Evolutionary conservation across 768 basidiomycete species (phyloP), one percentile per base, ranked within the genome.

Genomic region (Boletus subcaerulescens): DNA sequence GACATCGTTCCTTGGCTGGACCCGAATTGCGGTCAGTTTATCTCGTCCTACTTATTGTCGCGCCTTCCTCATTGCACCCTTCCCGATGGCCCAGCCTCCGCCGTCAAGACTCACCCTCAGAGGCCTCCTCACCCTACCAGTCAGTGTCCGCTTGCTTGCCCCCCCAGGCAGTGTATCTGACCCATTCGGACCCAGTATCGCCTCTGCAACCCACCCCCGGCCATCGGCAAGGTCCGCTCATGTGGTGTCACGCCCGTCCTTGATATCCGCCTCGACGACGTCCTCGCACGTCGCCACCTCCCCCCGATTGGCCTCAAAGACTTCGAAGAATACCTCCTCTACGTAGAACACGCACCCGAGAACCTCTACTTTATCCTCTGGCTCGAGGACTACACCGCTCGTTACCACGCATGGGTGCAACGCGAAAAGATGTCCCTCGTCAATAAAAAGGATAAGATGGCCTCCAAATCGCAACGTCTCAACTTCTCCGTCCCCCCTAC

Each of bases 311-410:
- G 85, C 38, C 74, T 88, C 58, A 88, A 88, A 67, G 86, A 88
- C 69, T 80, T 87, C 51, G 84, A 86, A 73, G 90, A 92, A 70
- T 92, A 89, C 79, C 73, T 91, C 50, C 75, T 92, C 41, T 90
- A 89, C 69, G 87, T 88, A 50, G 91, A 92, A 60, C 79, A 78
- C 52, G 78, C 78, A 45, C 83, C 87, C 22, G 89, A 91, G 68
- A 91, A 91, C 64, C 77, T 92, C 79, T 91, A 91, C 63, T 91
- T 91, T 65, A 79, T 81, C n/a, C 81, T 91, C 47, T 91, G 89
- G 89, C 75, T 91, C 31, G 82, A 81, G 57, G 89, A 91, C 60
- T 91, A 91, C 61, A 84, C 80, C 12, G 60, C 66, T 2, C 76
- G 76, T 29, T 80, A 81, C 61, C 66, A 71, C 3, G 66, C 64